Evolutionary conservation across 1,139 yeast species (phyloP).

Genomic region (Yamadazyma diddensiae): DNA sequence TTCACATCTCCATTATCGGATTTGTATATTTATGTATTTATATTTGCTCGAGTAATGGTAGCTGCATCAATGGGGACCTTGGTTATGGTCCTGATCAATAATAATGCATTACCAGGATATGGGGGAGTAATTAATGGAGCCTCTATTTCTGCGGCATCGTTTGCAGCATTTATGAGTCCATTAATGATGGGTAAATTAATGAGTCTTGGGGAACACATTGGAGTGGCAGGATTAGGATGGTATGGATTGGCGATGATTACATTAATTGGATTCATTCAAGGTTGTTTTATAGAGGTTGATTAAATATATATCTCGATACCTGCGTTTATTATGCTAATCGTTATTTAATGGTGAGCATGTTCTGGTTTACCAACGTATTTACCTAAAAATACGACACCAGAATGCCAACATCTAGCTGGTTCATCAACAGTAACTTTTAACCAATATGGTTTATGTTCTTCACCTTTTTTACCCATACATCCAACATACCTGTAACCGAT

Average conservation of each 20-base stretch:
- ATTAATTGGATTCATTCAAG: constrained; percentile 26
- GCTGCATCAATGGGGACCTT: constrained; percentile 34
- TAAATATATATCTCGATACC: background rate
- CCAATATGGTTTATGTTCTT: constrained; percentile 93
- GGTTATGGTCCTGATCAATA: constrained; percentile 41
- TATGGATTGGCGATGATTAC: constrained; percentile 38
- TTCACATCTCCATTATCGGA: constrained; percentile 19
- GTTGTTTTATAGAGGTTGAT: constrained; percentile 25
- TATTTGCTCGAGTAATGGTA: constrained; percentile 17
- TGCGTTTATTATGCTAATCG: constrained; percentile 1
- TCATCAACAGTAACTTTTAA: constrained; percentile 81
- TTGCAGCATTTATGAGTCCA: constrained; percentile 58
- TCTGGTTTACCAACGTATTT: constrained; percentile 85
- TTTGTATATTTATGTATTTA: constrained; percentile 20
- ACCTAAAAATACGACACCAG: constrained; percentile 91
- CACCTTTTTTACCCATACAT: constrained; percentile 89
- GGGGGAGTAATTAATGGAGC: constrained; percentile 51
- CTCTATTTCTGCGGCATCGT: constrained; percentile 46
- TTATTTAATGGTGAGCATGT: constrained; percentile 48
- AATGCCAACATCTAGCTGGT: constrained; percentile 97
- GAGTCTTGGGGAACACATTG: constrained; percentile 39
- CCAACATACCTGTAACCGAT: constrained; percentile 95
- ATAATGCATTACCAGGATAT: constrained; percentile 43
- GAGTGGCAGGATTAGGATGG: constrained; percentile 52
- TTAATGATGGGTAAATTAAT: constrained; percentile 54